Base-by-base conservation (phyloP, 805 yeast genomes). In the Barnettozyma sucrosica region DNA sequence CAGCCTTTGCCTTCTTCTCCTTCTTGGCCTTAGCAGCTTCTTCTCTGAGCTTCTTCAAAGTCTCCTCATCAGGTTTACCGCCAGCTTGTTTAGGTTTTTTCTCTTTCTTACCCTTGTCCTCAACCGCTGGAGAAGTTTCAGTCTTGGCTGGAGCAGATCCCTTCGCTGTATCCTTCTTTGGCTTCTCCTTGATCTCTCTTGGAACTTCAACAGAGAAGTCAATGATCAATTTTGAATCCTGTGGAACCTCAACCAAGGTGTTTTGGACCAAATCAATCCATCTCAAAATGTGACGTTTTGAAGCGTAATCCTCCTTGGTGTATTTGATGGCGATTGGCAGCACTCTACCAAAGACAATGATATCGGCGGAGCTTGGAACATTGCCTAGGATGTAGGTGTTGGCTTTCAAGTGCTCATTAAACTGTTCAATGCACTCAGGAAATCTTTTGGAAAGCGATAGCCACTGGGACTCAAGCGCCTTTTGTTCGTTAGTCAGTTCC, bases 211-310 rank as follows among this genome's bases (percentile, higher is more conserved):
- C 70, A 56, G 80, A 77, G 55, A 70, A 69, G 62, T 88, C 80
- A 42, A 90, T 65, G 40, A 55, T 62, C 52, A 86, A 62, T 57
- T 79, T 72, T 44, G 78, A 76, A n/a, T 66, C 74, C 50, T 68
- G 75, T 45, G 79, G 74, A 30, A 83, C 77, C 14, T 74, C 74
- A 43, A 76, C 73, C 54, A 80, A 66, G 30, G 81, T 70, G 61
- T 82, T 79, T 71, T 93, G 98, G 50, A 93, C 69, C 57, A 87
- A 77, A 59, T 90, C 97, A 21, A 80, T 79, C 98, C 98, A 93
- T 76, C 99, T 85, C 51, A 89, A 69, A 50, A 92, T 74, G 67
- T 92, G 97, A 76, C 97, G 85, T 65, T 73, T 72, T 42, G 74
- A 67, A 42, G 83, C 80, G 55, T 81, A 68, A 36, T 81, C 66